These are phyloP conservation scores for Ogataea nonfermentans DNA, from an alignment of 805 yeast species.

Conservation along the genomic window DNA sequence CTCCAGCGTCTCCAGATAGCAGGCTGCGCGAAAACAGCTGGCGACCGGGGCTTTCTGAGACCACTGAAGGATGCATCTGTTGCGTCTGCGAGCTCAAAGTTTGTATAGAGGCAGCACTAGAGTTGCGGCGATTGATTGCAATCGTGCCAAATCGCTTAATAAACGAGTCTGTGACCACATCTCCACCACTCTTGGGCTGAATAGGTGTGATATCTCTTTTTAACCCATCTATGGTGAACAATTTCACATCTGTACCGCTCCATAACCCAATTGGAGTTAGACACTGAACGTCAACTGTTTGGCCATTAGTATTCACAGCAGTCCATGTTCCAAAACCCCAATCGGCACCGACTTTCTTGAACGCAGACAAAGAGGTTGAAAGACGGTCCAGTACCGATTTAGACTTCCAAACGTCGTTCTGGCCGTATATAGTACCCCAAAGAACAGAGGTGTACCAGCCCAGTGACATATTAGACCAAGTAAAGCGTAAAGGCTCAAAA, in stretches of 20 bases:
- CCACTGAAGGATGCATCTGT: neutral
- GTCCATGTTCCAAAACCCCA: slow-evolving; percentile 34
- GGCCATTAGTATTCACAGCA: slow-evolving; percentile 6
- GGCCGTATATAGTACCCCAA: slow-evolving; percentile 55
- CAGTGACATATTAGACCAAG: slow-evolving; percentile 61
- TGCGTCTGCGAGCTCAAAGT: slow-evolving; percentile 8
- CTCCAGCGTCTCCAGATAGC: neutral
- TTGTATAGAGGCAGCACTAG: slow-evolving; percentile 28
- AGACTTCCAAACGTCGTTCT: slow-evolving; percentile 35
- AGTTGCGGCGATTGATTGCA: slow-evolving; percentile 28
- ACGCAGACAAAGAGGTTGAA: slow-evolving; percentile 30
- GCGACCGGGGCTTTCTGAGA: slow-evolving; percentile 5
- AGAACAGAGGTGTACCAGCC: slow-evolving; percentile 76
- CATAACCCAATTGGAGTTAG: slow-evolving; percentile 38
- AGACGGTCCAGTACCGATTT: slow-evolving; percentile 36
- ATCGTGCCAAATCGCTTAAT: slow-evolving; percentile 48
- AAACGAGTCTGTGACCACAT: slow-evolving; percentile 47
- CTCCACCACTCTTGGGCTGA: slow-evolving; percentile 44
- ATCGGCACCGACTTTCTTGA: slow-evolving; percentile 36
- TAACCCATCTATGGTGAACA: slow-evolving; percentile 39
- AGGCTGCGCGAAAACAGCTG: slow-evolving; percentile 5
- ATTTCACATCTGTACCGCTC: slow-evolving; percentile 42
- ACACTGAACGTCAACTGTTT: slow-evolving; percentile 11
- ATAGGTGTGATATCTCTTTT: slow-evolving; percentile 22
- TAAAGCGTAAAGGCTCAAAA: slow-evolving; percentile 49